A percentile compares a stretch with the other conserved stretches of the same genome.
phyloP scores from a whole-genome alignment of 106 monocot species.

The Phalaenopsis equestris region DNA sequence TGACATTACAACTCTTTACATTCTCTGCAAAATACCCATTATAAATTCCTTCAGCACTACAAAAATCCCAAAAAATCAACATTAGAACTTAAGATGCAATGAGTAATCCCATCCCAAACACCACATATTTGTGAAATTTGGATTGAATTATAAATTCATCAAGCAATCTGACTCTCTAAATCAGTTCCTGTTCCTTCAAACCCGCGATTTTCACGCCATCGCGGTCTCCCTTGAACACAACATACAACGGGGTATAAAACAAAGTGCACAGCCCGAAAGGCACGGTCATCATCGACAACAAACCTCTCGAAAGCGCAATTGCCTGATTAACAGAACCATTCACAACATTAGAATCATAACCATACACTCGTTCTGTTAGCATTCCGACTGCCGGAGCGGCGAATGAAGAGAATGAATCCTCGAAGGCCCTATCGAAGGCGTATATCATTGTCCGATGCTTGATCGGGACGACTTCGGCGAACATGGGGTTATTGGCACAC shows the following conservation, averaged over 20 bases:
- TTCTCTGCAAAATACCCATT: too few species aligned
- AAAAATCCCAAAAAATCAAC: too few species aligned
- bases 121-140: too few species aligned
- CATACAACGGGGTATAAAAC: constrained; percentile 68
- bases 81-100: neutral
- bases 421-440: constrained; percentile 89
- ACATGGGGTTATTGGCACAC: constrained; percentile 94
- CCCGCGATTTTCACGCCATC: constrained; percentile 34
- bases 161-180: neutral
- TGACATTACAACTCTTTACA: too few species aligned
- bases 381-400: constrained; percentile 88
- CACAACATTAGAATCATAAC: constrained; percentile 48
- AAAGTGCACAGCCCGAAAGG: constrained; percentile 71
- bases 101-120: neutral
- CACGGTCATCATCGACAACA: constrained; percentile 57
- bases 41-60: too few species aligned
- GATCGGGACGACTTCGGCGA: constrained; percentile 80
- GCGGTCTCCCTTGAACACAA: constrained; percentile 48
- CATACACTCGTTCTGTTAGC: constrained; percentile 69
- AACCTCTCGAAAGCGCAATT: constrained; percentile 71
- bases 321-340: constrained; percentile 43
- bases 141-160: too few species aligned
- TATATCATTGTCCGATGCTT: constrained; percentile 96
- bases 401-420: constrained; percentile 84
- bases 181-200: constrained; percentile 47